Evolutionary conservation across 176 grass and related monocot genomes (phyloP).

Genomic region (Carex parvula): DNA sequence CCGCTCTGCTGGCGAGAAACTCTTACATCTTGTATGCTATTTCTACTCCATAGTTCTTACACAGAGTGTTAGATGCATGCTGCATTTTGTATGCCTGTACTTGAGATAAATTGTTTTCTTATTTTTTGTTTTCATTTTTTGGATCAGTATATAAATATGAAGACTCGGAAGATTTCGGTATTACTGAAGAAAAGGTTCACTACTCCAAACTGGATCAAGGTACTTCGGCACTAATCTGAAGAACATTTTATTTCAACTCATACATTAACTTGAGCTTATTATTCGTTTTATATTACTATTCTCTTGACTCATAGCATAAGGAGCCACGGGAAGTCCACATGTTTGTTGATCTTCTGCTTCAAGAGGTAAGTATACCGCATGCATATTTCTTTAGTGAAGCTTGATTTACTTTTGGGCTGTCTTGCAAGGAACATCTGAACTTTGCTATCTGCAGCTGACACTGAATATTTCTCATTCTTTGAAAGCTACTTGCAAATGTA

Average conservation of each 20-base stretch:
- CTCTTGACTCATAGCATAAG: constrained; percentile 66
- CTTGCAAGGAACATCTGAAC: neutral
- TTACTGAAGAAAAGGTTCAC: constrained; percentile 93
- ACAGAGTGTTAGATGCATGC: constrained; percentile 1
- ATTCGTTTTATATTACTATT: constrained; percentile 5
- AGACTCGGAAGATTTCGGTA: constrained; percentile 88
- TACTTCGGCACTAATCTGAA: constrained; percentile 30
- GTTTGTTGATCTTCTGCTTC: constrained; percentile 97
- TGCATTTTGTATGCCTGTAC: constrained; percentile 18
- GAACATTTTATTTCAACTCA: neutral
- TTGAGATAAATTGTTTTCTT: neutral
- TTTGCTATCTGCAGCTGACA: neutral
- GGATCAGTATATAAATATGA: constrained; percentile 92
- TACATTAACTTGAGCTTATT: neutral
- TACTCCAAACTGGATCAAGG: constrained; percentile 95
- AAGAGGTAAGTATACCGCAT: constrained; percentile 58
- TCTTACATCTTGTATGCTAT: constrained; percentile 81
- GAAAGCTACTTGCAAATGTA: neutral
- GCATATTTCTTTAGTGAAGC: neutral
- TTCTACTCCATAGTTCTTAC: constrained; percentile 24
- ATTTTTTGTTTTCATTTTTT: constrained; percentile 19
- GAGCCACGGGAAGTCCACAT: constrained; percentile 98
- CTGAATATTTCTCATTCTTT: neutral
- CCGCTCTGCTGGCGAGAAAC: constrained; percentile 79
- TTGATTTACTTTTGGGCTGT: neutral